Base-by-base conservation (phyloP, 495 filamentous ascomycete genomes). In the Penicillium psychrofluorescens region DNA sequence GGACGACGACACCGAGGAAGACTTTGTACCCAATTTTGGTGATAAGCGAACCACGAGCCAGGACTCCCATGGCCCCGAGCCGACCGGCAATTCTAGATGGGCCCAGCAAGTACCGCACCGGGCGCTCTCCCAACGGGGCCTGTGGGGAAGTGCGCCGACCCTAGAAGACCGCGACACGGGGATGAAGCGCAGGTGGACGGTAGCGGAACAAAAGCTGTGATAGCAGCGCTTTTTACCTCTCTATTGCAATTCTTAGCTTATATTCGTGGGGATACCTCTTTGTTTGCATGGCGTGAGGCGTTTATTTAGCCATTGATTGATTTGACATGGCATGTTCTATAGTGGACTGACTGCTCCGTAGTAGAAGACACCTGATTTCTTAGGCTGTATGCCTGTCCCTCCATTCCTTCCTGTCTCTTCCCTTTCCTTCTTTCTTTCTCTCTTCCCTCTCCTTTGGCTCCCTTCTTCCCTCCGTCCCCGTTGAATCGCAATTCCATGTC, bases 101-200 rank as follows among this genome's bases (percentile, higher is more conserved):
- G 41, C 48, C 5, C 58, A 51, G 30, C 50, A 63, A 16, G n/a
- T 66, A 12, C 63, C 64, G 6, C 59, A 66, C 36, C 55, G 60
- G 34, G 64, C 64, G 0, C 40, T 45, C 8, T 67, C 64, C 6
- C 68, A 74, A 36, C 61, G 64, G 8, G 68, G 70, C 10, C 60
- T 74, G 8, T 74, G 70, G 70, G 61, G 67, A 2, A 63, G 67
- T 49, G 61, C 59, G 2, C 56, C 55, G 9, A 28, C 63, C n/a
- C 48, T 60, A 44, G 58, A 60, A 38, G 63, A 63, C 36, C 59
- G 55, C n/a, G 61, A 68, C 10, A 34, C 32, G 2, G 32, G 32
- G 31, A 37, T 7, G 27, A 62, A 63, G 37, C 63, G 70, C 29
- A 61, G 70, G 40, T 74, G 70, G 70, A 71, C 70, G 4, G 59